Evolutionary conservation across 108 stramenopile species (phyloP).

Genomic region (Pseudonitzschia multistriata): DNA sequence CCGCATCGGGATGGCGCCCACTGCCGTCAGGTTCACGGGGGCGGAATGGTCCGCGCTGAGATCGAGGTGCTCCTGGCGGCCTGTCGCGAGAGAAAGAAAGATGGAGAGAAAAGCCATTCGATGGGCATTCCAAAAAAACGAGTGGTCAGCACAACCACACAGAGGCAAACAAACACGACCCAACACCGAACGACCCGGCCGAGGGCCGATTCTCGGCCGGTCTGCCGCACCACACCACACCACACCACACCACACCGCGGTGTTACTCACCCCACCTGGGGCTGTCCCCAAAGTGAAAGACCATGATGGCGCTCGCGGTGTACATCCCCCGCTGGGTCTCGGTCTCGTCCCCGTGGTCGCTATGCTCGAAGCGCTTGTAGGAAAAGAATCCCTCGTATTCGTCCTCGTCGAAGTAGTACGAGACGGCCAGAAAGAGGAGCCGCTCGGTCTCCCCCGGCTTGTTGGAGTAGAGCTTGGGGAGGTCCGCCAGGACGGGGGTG

Average conservation of each 20-base stretch:
- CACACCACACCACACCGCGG: no score
- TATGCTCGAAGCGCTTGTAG: slow-evolving; percentile 56
- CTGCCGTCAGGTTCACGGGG: slow-evolving; percentile 60
- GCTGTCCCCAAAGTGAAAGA: slow-evolving; percentile 51
- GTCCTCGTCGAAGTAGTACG: slow-evolving; percentile 85
- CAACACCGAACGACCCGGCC: no score
- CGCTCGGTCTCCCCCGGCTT: slow-evolving; percentile 52
- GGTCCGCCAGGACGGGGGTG: slow-evolving; percentile 58
- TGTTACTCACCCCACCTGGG: slow-evolving; percentile 38
- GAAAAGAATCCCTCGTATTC: slow-evolving; percentile 72
- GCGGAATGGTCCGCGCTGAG: slow-evolving; percentile 75
- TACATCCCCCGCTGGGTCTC: slow-evolving; percentile 69
- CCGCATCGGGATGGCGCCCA: slow-evolving; percentile 33
- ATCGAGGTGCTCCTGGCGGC: slow-evolving; percentile 70
- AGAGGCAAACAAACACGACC: not conserved
- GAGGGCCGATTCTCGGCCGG: no score
- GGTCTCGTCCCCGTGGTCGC: slow-evolving; percentile 74
- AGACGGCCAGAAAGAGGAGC: slow-evolving; percentile 64
- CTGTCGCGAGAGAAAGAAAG: not conserved
- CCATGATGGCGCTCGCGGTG: slow-evolving; percentile 70
- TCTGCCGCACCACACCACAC: no score
- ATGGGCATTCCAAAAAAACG: not conserved
- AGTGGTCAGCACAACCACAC: not conserved
- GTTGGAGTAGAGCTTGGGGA: slow-evolving; percentile 56
- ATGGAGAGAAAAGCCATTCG: not conserved